A percentile compares a stretch with the other conserved stretches of the same genome.
phyloP scores from a whole-genome alignment of 2,329 filamentous ascomycete species.

The Penicillium sp. region DNA sequence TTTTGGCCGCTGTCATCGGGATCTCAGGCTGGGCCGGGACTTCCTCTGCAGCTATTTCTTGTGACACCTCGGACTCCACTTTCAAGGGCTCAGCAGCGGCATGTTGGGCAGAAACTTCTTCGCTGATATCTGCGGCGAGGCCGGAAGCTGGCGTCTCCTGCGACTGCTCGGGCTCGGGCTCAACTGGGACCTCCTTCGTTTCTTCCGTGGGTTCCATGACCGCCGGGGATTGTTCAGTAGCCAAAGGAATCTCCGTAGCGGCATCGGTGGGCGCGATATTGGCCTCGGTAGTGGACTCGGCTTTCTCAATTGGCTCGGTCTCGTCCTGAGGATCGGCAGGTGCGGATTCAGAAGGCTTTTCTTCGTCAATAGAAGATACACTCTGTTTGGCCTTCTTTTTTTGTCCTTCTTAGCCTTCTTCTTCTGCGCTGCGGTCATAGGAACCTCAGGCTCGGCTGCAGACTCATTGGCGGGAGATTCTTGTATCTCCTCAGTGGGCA shows the following conservation, averaged over 20 bases:
- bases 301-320: neutral
- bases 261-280: neutral
- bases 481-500: neutral
- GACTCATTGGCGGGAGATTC: neutral
- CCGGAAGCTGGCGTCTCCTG: neutral
- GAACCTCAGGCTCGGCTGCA: constrained; percentile 11
- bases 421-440: constrained; percentile 21
- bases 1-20: constrained; percentile 15
- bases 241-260: neutral
- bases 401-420: constrained; percentile 39
- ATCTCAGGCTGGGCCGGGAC: constrained; percentile 7
- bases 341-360: constrained; percentile 8
- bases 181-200: neutral
- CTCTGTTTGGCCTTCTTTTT: constrained; percentile 22
- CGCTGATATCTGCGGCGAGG: neutral
- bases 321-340: constrained; percentile 1
- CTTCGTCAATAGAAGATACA: constrained; percentile 11
- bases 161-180: neutral
- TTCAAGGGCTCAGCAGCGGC: neutral
- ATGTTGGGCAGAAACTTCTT: neutral
- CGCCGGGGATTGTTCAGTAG: neutral
- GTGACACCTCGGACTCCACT: neutral
- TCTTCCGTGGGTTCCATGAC: neutral
- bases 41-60: constrained; percentile 1
- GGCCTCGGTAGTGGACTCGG: neutral